Evolutionary conservation across 331 rosid species (phyloP).

Genomic region (Pyracantha coccinea): DNA sequence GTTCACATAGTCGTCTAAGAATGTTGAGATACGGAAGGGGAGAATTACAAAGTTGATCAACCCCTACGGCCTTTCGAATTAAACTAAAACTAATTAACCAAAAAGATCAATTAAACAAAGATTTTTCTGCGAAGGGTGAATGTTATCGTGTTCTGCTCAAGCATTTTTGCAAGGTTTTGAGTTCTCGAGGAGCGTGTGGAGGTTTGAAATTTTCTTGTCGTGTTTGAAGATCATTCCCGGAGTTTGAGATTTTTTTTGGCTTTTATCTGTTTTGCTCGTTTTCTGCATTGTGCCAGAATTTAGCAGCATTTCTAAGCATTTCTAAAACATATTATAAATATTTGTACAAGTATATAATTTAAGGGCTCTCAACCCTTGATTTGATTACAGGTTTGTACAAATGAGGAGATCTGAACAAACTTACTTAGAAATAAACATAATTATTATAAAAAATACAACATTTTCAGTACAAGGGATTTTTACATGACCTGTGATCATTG

Average conservation of each 20-base stretch:
- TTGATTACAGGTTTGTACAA: not conserved
- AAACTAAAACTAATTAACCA: not conserved
- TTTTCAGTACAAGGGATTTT: not conserved
- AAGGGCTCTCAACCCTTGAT: not conserved
- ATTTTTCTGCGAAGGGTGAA: not conserved
- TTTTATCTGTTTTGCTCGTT: not conserved
- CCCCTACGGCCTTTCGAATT: not conserved
- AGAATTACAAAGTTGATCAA: not conserved
- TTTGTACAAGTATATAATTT: too few species aligned
- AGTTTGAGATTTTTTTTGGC: conserved; percentile 4
- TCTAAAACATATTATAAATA: not conserved
- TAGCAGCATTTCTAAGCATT: not conserved
- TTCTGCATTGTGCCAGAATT: not conserved
- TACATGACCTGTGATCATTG: not conserved
- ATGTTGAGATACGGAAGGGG: not conserved
- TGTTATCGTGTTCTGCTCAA: not conserved
- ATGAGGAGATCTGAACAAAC: not conserved
- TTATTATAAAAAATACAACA: not conserved
- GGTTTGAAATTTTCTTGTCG: conserved; percentile 8
- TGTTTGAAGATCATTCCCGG: conserved; percentile 8
- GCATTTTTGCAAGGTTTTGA: not conserved
- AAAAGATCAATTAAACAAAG: not conserved
- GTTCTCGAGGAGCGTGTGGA: conserved; percentile 3
- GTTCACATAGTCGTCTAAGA: not conserved
- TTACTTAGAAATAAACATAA: not conserved